Evolutionary conservation across 1,139 yeast genomes (phyloP), one percentile per base, ranked within the genome.

Genomic region (Blastobotrys apis): DNA sequence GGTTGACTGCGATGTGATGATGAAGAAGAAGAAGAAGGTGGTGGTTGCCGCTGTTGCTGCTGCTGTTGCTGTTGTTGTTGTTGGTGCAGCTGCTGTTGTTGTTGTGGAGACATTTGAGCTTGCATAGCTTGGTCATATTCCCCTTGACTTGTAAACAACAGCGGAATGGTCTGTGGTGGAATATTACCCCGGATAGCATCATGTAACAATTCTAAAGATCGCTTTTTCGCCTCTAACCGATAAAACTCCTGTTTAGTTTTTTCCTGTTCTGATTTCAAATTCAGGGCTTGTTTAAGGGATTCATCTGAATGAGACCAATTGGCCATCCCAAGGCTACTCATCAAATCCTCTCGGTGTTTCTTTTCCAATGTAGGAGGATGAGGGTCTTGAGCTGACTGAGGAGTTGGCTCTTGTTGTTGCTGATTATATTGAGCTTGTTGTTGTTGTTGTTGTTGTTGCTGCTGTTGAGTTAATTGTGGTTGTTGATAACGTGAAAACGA

Each of bases 241-340:
- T 84, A 81, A 56, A 72, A 82, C 54, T 84, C 94, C 62, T 88
- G 97, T 54, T 82, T 82, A 1, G 97, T 84, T 33, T 76, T 73
- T 61, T 90, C 97, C 58, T 84, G 94, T 60, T 86, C 94, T 2
- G 79, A 67, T 47, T 81, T 75, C 25, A 86, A 72, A 34, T 74
- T 74, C 35, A 88, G 66, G 0, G 90, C 79, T 53, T 79, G 81
- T 22, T 74, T 63, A 32, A 81, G 72, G 2, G 94, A 75, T 19
- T 73, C 70, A 49, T 84, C 90, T 2, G 84, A 69, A 58, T 71
- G 72, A 1, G 81, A 81, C 76, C 85, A 81, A 21, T 69, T 61
- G 4, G 69, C 58, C 8, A 74, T 67, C 12, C 75, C 72, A 19
- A 43, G 33, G n/a, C 38, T 22, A 12, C 17, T 16, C 20, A 38